phyloP scores from a whole-genome alignment of 2,329 filamentous ascomycete genomes.

The Orbilia javanica region DNA sequence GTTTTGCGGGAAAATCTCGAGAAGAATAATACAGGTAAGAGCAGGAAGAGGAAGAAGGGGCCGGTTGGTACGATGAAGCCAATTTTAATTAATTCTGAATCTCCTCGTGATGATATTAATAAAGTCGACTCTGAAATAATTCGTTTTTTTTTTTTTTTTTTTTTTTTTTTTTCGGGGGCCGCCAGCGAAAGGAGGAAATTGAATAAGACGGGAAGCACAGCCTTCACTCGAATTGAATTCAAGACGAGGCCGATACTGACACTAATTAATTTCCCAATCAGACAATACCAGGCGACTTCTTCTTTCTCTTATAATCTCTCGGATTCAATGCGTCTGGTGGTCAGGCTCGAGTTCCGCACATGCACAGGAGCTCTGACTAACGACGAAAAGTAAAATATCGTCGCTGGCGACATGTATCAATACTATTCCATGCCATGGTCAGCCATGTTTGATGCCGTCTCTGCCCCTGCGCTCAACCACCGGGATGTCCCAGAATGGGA shows the following conservation, averaged over 20 bases:
- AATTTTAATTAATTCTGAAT: conserved; percentile 18
- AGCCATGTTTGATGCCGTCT: conserved; percentile 18
- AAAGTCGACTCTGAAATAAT: conserved; percentile 11
- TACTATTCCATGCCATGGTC: conserved; percentile 9
- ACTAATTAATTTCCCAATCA: conserved; percentile 47
- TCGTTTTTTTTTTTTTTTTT: background rate
- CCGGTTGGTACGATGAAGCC: background rate
- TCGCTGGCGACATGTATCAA: background rate
- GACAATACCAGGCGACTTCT: conserved; percentile 46
- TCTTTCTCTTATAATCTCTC: conserved; percentile 16
- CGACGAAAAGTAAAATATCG: background rate
- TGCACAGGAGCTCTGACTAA: conserved; percentile 12
- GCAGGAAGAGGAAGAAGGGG: background rate
- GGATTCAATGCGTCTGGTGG: conserved; percentile 20
- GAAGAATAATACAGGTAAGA: background rate
- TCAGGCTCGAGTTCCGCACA: background rate
- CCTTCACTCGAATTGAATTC: conserved; percentile 29
- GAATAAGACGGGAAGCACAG: conserved; percentile 54
- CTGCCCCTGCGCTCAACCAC: conserved; percentile 31
- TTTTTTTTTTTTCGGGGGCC: conserved; percentile 28
- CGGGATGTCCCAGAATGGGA: conserved; percentile 34
- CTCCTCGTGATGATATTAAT: conserved; percentile 17
- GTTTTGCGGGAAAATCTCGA: background rate
- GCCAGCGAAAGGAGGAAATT: conserved; percentile 55
- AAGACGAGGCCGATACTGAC: conserved; percentile 5